Percentiles rank a stretch among this genome's conserved stretches.
Conservation (phyloP, 345 rosid genomes). For the Euclidium syriacum region DNA sequence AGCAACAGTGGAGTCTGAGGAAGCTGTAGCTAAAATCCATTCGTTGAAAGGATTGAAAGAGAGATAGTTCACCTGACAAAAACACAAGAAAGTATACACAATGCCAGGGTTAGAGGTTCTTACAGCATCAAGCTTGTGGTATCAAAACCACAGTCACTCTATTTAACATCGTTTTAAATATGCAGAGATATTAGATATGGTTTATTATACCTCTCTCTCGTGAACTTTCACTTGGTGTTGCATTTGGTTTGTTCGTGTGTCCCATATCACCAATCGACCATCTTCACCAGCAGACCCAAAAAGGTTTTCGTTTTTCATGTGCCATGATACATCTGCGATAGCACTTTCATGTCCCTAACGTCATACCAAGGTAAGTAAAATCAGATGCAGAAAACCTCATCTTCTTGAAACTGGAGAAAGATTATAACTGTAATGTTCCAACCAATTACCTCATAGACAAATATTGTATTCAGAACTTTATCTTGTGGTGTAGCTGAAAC, state of each 20-base stretch:
- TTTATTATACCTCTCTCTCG: constrained; percentile 74
- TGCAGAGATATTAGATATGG: too few species aligned
- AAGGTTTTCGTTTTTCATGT: constrained; percentile 67
- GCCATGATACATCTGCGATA: constrained; percentile 91
- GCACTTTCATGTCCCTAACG: constrained; percentile 67
- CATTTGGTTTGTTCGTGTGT: constrained; percentile 64
- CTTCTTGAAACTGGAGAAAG: too few species aligned
- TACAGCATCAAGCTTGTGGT: too few species aligned
- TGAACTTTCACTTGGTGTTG: constrained; percentile 69
- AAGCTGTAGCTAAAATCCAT: constrained; percentile 90
- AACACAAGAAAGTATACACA: not conserved
- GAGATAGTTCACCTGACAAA: constrained; percentile 62
- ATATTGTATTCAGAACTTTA: constrained; percentile 58
- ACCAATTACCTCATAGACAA: constrained; percentile 66
- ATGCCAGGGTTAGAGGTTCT: not conserved
- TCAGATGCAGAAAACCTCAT: constrained; percentile 1
- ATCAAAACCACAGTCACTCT: too few species aligned
- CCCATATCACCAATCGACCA: constrained; percentile 82
- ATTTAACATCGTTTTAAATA: too few species aligned
- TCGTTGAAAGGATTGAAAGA: constrained; percentile 89
- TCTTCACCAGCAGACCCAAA: constrained; percentile 93
- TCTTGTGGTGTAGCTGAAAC: constrained; percentile 50
- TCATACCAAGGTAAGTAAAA: not conserved
- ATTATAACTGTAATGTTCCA: too few species aligned
- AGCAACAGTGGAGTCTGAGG: constrained; percentile 77